Base-by-base conservation (phyloP, 1,284 basidiomycete genomes). In the Ceratobasidium papillatum region DNA sequence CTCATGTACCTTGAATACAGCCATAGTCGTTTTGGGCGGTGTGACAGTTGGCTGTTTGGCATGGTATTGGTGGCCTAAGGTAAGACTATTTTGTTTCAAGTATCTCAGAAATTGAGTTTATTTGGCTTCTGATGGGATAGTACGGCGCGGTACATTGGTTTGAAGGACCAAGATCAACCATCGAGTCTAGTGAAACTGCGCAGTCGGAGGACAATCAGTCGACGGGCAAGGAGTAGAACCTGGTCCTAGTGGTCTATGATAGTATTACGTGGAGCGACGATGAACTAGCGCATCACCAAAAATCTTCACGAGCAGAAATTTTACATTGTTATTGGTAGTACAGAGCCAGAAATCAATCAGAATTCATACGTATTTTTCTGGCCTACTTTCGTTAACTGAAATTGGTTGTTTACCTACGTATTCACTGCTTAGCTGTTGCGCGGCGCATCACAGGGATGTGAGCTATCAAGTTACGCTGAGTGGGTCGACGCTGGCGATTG, bases 81-180 rank as follows among this genome's bases (percentile, higher is more conserved):
- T 71, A n/a, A 7, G 64, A 4, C 38, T 41, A 38, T 41, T 41
- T 59, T 36, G 19, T 22, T 36, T 41, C 38, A 41, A 9, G 17
- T 59, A 14, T 17, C 30, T 17, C 19, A 5, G 8, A 14, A 36
- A 27, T 14, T 41, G 38, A 41, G 11, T 17, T n/a, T 49, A 4
- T 14, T 22, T n/a, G 22, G 45, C 3, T 47, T 22, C 4, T 17
- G 25, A 49, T 64, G 38, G 3, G 12, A 14, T 27, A 68, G 45
- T 91, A 91, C 63, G 90, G 91, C 2, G 90, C 90, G 0, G 84
- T 86, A 30, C 82, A 90, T 78, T 91, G 90, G 90, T 92, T 91
- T 79, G 86, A 81, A 5, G 90, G 90, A 0, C 90, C 90, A 0
- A 80, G 14, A 14, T 14, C 7, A 41, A 41, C 38, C 14, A 41